Evolutionary conservation across 805 yeast genomes (phyloP), one percentile per base, ranked within the genome.

Genomic region (Saccharomycopsis lassenensis): DNA sequence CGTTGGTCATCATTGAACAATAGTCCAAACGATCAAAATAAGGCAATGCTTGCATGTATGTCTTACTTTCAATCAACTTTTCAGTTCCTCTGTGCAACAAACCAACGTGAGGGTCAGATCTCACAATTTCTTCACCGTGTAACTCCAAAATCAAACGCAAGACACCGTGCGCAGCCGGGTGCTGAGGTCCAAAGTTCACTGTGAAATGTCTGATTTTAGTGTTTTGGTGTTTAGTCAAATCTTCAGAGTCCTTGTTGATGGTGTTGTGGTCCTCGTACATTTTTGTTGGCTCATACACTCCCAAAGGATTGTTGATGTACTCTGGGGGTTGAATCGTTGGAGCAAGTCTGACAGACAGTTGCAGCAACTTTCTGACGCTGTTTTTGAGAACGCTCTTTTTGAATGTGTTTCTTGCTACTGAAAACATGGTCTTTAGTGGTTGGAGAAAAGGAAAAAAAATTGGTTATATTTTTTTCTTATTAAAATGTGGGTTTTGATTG

Each of bases 81-180:
- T 83, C 94, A 24, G 94, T 83, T 46, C 94, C 94, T 61, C 94
- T 68, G 59, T 83, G 94, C 48, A 83, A 68, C 54, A 83, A 63
- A 24, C 94, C 94, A 46, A 83, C 83, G 57, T 83, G 94, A 26
- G 94, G 94, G 55, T 83, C 94, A 4, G 87, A 67, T 49, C 94
- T 71, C 33, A 84, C 72, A 49, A 84, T 78, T 58, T 83, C 94
- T 60, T 83, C 94, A 48, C 94, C 94, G 52, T 80, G 81, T 44
- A 83, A 69, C 62, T 83, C 94, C 52, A 83, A 64, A 58, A 83
- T 84, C 58, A 83, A 67, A 56, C 94, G 72, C 64, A 83, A 65
- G 59, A 83, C 94, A 48, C 94, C 94, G 63, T 83, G 94, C 20
- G 94, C 94, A 44, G 94, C 94, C 17, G 94, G 94, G 64, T 83